Percentiles rank a stretch among this genome's conserved stretches.
Evolutionary conservation across 1,139 yeast genomes (phyloP).

Genomic region (Hansenula sp.): DNA sequence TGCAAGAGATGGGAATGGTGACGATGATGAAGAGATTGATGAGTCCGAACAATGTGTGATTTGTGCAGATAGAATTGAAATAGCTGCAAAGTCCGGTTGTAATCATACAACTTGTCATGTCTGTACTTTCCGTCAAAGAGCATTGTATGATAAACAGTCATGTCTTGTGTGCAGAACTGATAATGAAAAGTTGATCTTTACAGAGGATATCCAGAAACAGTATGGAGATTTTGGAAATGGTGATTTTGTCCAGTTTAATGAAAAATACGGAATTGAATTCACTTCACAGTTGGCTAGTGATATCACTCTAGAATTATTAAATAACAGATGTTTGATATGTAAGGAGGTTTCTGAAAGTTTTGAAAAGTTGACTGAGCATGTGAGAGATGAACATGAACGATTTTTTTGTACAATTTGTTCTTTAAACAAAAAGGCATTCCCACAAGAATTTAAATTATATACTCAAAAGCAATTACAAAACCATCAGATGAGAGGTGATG

Average conservation of each 20-base stretch:
- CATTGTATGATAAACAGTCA: conserved; percentile 63
- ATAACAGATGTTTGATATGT: conserved; percentile 52
- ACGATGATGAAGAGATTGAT: conserved; percentile 30
- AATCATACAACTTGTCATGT: conserved; percentile 79
- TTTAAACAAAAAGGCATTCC: conserved; percentile 69
- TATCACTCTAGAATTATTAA: conserved; percentile 48
- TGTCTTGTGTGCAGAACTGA: conserved; percentile 86
- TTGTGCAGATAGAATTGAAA: conserved; percentile 69
- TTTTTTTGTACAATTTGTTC: conserved; percentile 74
- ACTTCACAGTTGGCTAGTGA: conserved; percentile 39
- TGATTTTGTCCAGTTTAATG: conserved; percentile 34
- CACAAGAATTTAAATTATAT: conserved; percentile 63
- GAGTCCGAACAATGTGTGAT: conserved; percentile 60
- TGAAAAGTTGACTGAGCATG: conserved; percentile 62
- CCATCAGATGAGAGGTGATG: conserved; percentile 69
- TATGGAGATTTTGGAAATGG: conserved; percentile 35
- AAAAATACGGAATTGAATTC: conserved; percentile 47
- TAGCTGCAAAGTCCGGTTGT: conserved; percentile 75
- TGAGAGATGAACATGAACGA: conserved; percentile 55
- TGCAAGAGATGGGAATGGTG: conserved; percentile 8
- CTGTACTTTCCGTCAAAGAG: conserved; percentile 82
- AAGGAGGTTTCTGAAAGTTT: conserved; percentile 38
- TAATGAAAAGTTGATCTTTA: conserved; percentile 52
- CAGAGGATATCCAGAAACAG: conserved; percentile 38
- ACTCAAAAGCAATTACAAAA: conserved; percentile 56